A percentile compares a stretch with the other conserved stretches of the same genome.
Evolutionary conservation across 805 yeast genomes (phyloP).

Genomic region (Deakozyma indianensis): DNA sequence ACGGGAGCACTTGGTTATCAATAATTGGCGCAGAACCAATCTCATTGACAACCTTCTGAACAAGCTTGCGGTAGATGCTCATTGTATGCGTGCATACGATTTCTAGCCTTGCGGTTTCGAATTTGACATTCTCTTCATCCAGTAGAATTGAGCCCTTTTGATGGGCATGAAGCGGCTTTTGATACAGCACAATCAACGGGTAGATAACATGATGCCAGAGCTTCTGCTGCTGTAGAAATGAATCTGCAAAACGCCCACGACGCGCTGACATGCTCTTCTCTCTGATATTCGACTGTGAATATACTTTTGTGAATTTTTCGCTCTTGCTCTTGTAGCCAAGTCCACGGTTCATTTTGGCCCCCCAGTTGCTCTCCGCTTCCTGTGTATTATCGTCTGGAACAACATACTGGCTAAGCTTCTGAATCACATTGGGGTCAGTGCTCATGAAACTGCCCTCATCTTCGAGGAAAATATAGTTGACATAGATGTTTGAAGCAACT

Average conservation of each 20-base stretch:
- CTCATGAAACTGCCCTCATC: background rate
- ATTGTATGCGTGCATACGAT: background rate
- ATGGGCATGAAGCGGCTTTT: background rate
- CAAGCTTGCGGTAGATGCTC: background rate
- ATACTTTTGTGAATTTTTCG: background rate
- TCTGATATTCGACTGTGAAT: background rate
- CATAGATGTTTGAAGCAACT: background rate
- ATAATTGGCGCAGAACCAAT: background rate
- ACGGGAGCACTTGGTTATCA: background rate
- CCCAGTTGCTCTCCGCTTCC: background rate
- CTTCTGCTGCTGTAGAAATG: background rate
- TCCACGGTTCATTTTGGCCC: background rate
- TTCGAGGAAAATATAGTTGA: background rate
- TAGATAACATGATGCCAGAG: background rate
- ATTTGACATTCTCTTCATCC: background rate
- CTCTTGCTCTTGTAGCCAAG: background rate
- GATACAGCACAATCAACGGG: background rate
- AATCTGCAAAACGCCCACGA: background rate
- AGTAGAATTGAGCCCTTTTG: background rate
- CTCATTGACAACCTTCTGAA: background rate
- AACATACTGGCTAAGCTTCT: background rate
- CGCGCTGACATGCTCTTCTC: background rate
- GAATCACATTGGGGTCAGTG: background rate
- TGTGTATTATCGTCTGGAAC: background rate
- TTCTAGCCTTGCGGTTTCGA: background rate